Evolutionary conservation across 768 basidiomycete genomes (phyloP).

Genomic region (Termitomyces heimii): DNA sequence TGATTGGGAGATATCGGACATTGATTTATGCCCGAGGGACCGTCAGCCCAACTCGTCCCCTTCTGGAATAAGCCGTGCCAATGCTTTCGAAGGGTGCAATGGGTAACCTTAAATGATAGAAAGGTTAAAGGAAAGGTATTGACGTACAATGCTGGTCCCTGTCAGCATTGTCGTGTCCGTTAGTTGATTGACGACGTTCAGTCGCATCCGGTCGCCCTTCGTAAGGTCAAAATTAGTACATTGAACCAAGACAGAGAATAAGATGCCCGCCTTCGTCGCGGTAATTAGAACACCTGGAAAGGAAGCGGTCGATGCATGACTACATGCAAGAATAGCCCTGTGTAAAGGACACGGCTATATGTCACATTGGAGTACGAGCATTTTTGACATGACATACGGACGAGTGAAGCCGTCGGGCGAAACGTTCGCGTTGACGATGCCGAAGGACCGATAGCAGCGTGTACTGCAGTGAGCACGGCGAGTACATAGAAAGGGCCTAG

Average conservation of each 20-base stretch:
- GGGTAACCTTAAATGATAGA: neutral
- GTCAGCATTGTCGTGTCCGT: slow-evolving; percentile 2
- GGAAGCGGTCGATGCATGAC: neutral
- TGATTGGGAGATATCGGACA: neutral
- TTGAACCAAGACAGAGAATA: too few relatives aligned
- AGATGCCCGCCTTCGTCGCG: neutral
- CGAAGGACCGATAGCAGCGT: neutral
- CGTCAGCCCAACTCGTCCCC: neutral
- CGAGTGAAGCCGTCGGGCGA: neutral
- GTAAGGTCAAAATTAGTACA: neutral
- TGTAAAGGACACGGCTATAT: neutral
- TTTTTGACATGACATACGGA: neutral
- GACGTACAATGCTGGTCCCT: slow-evolving; percentile 1
- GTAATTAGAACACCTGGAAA: neutral
- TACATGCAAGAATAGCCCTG: neutral
- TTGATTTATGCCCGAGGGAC: neutral
- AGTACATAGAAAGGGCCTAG: neutral
- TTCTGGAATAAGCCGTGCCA: slow-evolving; percentile 3
- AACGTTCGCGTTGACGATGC: neutral
- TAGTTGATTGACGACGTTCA: neutral
- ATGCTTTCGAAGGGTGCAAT: neutral
- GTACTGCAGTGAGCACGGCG: neutral
- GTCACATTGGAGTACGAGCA: neutral
- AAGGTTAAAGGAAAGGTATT: neutral
- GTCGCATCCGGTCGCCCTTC: neutral